phyloP scores from a whole-genome alignment of 164 flowering plant species.

The Protea cynaroides region DNA sequence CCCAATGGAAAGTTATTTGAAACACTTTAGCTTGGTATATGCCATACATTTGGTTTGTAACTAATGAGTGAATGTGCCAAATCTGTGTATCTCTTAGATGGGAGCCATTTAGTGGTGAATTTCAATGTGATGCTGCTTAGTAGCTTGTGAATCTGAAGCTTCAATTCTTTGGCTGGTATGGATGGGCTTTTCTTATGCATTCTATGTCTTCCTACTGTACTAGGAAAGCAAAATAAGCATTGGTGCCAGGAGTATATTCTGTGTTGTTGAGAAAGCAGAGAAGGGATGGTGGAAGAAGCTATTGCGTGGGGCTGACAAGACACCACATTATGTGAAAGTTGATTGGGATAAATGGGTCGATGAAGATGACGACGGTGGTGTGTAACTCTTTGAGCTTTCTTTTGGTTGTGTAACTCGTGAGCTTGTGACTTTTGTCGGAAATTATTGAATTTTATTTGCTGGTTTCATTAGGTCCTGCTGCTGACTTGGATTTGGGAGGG shows the following conservation, averaged over 20 bases:
- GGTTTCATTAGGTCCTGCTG: slow-evolving; percentile 35
- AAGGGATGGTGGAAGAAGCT: slow-evolving; percentile 83
- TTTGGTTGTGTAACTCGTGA: background rate
- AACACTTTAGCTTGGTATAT: background rate
- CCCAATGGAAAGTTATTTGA: background rate
- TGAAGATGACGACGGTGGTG: slow-evolving; percentile 75
- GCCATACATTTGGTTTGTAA: too few species aligned
- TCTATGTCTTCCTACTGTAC: background rate
- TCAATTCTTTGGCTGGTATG: too few species aligned
- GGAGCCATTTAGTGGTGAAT: background rate
- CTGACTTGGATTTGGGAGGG: slow-evolving; percentile 66
- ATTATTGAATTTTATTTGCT: slow-evolving; percentile 2
- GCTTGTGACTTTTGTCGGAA: background rate
- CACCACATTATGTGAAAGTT: slow-evolving; percentile 76
- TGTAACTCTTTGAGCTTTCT: background rate
- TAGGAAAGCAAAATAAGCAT: slow-evolving; percentile 81
- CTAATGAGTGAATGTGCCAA: too few species aligned
- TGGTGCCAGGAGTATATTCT: slow-evolving; percentile 66
- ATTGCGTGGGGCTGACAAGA: slow-evolving; percentile 53
- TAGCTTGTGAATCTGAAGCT: background rate
- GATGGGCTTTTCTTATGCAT: background rate
- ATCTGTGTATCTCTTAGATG: background rate
- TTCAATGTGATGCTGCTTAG: background rate
- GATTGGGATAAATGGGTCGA: slow-evolving; percentile 99
- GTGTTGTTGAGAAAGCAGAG: slow-evolving; percentile 81